These are phyloP conservation scores for Pythium angustatum DNA, from an alignment of 352 stramenopile genomes.

Conservation along the genomic window DNA sequence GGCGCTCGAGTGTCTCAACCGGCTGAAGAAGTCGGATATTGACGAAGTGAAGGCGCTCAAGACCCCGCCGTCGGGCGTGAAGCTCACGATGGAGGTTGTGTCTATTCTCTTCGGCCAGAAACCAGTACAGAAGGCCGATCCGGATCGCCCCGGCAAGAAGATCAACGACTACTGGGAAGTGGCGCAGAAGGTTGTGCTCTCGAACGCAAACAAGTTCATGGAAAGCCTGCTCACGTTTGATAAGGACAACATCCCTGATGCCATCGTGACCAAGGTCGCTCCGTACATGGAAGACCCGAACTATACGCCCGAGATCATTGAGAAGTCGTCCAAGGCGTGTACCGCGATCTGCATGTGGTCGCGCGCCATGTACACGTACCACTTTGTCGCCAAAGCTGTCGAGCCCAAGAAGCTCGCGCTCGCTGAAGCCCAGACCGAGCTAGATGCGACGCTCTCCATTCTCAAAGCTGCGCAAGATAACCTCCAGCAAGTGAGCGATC, in stretches of 20 bases:
- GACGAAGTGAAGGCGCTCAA: constrained; percentile 93
- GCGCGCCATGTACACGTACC: constrained; percentile 84
- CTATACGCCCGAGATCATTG: constrained; percentile 90
- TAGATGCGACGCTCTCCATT: constrained; percentile 53
- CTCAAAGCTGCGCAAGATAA: constrained; percentile 58
- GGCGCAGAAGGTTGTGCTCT: constrained; percentile 87
- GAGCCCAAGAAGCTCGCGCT: constrained; percentile 77
- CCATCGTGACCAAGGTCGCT: constrained; percentile 78
- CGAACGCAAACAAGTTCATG: constrained; percentile 93
- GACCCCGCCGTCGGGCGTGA: constrained; percentile 88
- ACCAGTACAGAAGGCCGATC: constrained; percentile 85
- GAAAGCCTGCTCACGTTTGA: constrained; percentile 89
- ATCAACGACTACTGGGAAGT: constrained; percentile 92
- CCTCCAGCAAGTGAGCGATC: constrained; percentile 84
- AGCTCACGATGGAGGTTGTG: constrained; percentile 92
- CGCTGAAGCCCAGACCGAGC: constrained; percentile 53
- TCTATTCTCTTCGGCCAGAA: constrained; percentile 92
- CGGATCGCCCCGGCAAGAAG: constrained; percentile 88
- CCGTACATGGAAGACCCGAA: constrained; percentile 90
- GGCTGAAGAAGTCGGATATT: constrained; percentile 91
- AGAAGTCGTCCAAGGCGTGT: constrained; percentile 91
- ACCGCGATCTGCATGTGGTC: constrained; percentile 92
- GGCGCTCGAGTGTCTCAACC: constrained; percentile 87
- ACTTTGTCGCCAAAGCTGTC: constrained; percentile 81
- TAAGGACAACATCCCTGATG: constrained; percentile 93